Conservation (phyloP, 1,284 basidiomycete genomes). For the Trichosporon coremiiforme region DNA sequence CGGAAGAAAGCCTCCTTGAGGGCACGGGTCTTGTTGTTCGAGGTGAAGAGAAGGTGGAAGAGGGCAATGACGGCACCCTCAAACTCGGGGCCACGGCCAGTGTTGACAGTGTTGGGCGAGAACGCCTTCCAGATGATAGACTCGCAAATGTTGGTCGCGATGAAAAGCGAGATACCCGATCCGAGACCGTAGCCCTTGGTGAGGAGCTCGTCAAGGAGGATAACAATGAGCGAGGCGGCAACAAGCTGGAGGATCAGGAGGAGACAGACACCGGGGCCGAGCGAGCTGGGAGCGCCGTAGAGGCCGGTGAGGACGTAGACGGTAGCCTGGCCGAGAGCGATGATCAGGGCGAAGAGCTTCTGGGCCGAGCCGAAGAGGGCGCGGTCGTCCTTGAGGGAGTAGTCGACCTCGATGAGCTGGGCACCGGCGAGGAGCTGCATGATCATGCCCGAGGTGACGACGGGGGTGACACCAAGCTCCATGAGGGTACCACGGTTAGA, state of each 20-base stretch:
- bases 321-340: constrained; percentile 93
- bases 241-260: constrained; percentile 95
- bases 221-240: constrained; percentile 92
- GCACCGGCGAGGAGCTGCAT: constrained; percentile 98
- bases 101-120: constrained; percentile 97
- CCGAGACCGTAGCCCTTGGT: constrained; percentile 99
- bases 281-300: constrained; percentile 88
- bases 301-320: constrained; percentile 97
- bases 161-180: constrained; percentile 97
- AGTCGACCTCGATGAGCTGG: constrained; percentile 96
- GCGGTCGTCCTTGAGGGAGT: constrained; percentile 93
- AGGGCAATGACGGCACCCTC: constrained; percentile 94
- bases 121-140: constrained; percentile 99
- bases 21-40: constrained; percentile 97
- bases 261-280: constrained; percentile 93
- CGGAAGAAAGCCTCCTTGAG: constrained; percentile 98
- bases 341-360: constrained; percentile 96
- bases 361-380: constrained; percentile 95
- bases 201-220: constrained; percentile 96
- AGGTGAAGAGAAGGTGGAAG: constrained; percentile 97
- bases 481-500: constrained; percentile 98
- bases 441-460: constrained; percentile 98
- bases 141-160: constrained; percentile 99
- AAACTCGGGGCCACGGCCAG: constrained; percentile 96
- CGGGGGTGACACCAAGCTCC: constrained; percentile 98